Base-by-base conservation (phyloP, 495 filamentous ascomycete genomes). In the Rostrohypoxylon terebratum region DNA sequence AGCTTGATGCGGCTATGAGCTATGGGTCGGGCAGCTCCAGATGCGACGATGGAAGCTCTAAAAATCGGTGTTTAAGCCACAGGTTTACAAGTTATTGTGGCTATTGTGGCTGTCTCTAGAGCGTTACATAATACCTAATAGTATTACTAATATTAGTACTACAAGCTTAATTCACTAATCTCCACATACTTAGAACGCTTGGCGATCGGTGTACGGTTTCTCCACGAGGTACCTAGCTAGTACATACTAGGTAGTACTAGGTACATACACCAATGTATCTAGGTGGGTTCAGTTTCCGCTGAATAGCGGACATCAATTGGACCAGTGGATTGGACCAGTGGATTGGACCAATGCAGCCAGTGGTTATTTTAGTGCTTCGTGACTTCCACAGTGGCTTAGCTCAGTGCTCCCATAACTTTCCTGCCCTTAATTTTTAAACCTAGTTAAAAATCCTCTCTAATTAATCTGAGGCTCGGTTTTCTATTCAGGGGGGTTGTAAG, bases 371-470 rank as follows among this genome's bases (percentile, higher is more conserved):
- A 20, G 18, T 21, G 20, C 18, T 21, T 23, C 18, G 21, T 50
- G 38, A 42, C 38, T 42, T 48, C 45, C 45, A 13, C 13, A 9
- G 53, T 38, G 54, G 54, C 54, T 58, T 23, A 58, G 54, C 34
- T 42, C 14, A 14, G 14, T 14, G 20, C 38, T 63, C 44, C 44
- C 28, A 53, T 55, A 13, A 10, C 59, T 18, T 63, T 33, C 18
- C 18, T 47, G 51, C 68, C 68, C 55, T 71, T 70, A 70, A 70
- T 70, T 50, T 64, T 70, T 50, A 13, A 28, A 50, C 47, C 47
- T 21, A 7, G 21, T 53, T 25, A 34, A 13, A 16, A 45, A 66
- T 62, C 63, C 63, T 59, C 50, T 42, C n/a, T 40, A 71, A 66
- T 66, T 55, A 71, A 65, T 36, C 31, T 64, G 62, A 62, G 42